phyloP scores from a whole-genome alignment of 179 eudicot genomes.

The Beta corolliflora region DNA sequence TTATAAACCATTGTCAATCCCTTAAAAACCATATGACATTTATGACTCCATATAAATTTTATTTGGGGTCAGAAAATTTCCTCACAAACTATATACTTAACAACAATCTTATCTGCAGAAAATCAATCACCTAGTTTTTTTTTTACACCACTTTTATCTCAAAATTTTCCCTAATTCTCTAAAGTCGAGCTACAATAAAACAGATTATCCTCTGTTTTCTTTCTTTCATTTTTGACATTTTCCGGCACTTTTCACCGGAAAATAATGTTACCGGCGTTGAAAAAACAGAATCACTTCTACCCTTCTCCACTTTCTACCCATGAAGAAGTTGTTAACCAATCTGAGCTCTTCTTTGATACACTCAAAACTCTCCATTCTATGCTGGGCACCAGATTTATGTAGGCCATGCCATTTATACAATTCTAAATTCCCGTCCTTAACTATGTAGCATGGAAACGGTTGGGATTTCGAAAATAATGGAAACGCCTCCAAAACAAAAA shows the following conservation, averaged over 20 bases:
- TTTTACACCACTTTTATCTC: conserved; percentile 1
- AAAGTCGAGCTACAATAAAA: background rate
- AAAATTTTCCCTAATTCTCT: background rate
- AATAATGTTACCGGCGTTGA: conserved; percentile 25
- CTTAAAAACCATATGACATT: background rate
- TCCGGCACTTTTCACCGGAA: conserved; percentile 15
- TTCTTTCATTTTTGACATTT: conserved; percentile 5
- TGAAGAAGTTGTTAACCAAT: conserved; percentile 50
- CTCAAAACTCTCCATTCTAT: conserved; percentile 49
- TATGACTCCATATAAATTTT: background rate
- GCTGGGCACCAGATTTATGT: conserved; percentile 52
- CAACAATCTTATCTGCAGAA: conserved; percentile 15
- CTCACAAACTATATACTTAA: conserved; percentile 8
- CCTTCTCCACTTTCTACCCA: conserved; percentile 56
- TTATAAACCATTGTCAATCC: background rate
- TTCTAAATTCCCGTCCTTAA: too few species aligned
- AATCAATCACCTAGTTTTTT: conserved; percentile 2
- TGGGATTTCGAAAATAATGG: too few species aligned
- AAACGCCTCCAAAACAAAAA: too few species aligned
- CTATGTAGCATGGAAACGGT: too few species aligned
- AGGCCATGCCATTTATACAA: conserved; percentile 7
- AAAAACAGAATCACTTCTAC: conserved; percentile 19
- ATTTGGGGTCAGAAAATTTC: conserved; percentile 19
- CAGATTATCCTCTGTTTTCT: conserved; percentile 11
- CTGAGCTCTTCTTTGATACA: conserved; percentile 49